Conservation (phyloP, 129 eudicot species). For the Smallanthus sonchifolius region DNA sequence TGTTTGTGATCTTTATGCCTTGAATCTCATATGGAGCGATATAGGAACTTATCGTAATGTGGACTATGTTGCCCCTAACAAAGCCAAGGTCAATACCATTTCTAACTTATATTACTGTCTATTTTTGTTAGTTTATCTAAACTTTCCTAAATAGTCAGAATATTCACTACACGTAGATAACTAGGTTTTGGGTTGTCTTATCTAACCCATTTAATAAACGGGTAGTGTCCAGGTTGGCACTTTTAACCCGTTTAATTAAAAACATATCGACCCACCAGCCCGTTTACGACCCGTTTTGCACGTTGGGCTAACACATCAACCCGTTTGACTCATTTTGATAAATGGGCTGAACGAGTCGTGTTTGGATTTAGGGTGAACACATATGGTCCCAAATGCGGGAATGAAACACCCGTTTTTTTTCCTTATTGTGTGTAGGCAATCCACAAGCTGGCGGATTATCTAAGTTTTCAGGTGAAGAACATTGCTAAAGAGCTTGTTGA, state of each 20-base stretch:
- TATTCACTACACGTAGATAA: neutral
- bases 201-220: neutral
- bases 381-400: too few relatives aligned
- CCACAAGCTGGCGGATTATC: slow-evolving; percentile 79
- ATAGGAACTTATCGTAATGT: slow-evolving; percentile 96
- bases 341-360: neutral
- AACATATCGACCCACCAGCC: too few relatives aligned
- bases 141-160: neutral
- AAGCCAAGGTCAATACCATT: slow-evolving; percentile 68
- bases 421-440: slow-evolving; percentile 57
- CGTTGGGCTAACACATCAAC: neutral
- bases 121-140: neutral
- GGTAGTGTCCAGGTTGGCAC: neutral
- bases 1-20: slow-evolving; percentile 87
- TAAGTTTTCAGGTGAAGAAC: slow-evolving; percentile 88
- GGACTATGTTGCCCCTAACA: slow-evolving; percentile 97
- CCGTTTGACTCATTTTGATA: neutral
- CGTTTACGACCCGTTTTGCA: too few relatives aligned
- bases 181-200: neutral
- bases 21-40: slow-evolving; percentile 92
- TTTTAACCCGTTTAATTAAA: neutral
- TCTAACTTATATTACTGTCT: neutral
- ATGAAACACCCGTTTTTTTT: neutral
- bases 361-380: too few relatives aligned
- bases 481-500: slow-evolving; percentile 88